Conservation (phyloP, 1,284 basidiomycete species). For the Ceratobasidium sp. region DNA sequence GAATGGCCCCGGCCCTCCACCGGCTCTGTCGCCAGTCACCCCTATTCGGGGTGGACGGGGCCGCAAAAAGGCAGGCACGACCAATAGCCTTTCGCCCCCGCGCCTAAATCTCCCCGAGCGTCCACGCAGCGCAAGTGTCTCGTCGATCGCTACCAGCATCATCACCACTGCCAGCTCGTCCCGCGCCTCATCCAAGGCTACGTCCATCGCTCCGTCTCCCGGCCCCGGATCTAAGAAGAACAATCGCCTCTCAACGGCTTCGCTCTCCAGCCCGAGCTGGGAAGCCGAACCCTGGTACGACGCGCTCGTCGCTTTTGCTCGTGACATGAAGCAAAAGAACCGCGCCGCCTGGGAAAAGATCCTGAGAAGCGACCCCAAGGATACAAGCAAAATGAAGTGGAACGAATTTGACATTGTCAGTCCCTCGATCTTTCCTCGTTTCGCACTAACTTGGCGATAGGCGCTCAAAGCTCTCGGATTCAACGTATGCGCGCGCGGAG, state of each 20-base stretch:
- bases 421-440: neutral
- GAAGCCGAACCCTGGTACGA: conserved; percentile 3
- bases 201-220: neutral
- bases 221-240: neutral
- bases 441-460: neutral
- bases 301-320: neutral
- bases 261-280: neutral
- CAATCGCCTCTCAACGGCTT: no score
- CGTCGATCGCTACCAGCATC: neutral
- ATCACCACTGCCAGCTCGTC: conserved; percentile 4
- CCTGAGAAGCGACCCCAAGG: conserved; percentile 23
- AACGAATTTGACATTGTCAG: conserved; percentile 3
- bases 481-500: conserved; percentile 19
- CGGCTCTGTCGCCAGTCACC: no score
- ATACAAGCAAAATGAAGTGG: conserved; percentile 33
- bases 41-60: no score
- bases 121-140: conserved; percentile 7
- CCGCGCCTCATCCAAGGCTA: neutral
- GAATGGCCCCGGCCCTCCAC: no score
- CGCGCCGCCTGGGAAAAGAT: conserved; percentile 26
- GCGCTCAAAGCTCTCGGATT: conserved; percentile 16
- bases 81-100: no score
- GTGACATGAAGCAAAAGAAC: conserved; percentile 1
- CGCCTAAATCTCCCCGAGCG: neutral
- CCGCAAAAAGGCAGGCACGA: no score